Conservation (phyloP, 768 basidiomycete genomes). For the Tulasnella calospora region DNA sequence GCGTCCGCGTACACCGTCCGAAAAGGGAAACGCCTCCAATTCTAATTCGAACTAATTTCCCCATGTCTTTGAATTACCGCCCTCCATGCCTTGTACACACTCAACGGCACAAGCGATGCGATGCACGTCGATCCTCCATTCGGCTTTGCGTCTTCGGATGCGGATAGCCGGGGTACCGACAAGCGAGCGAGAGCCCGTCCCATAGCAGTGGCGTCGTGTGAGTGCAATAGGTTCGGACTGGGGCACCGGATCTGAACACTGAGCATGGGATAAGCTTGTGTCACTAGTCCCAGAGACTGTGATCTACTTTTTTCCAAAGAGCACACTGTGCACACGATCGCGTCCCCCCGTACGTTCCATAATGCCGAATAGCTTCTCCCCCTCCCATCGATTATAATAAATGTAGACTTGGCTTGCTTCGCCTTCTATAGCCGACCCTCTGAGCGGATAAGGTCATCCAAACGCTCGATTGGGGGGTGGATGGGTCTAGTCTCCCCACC, state of each 20-base stretch:
- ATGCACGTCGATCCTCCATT: not conserved
- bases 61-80: not conserved
- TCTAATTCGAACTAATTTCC: not conserved
- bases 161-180: not conserved
- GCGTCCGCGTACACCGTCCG: not conserved
- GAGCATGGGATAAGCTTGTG: not conserved
- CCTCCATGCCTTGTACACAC: not conserved
- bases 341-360: constrained; percentile 1
- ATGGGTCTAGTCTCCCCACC: not conserved
- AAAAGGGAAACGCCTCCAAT: not conserved
- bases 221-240: not conserved
- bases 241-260: not conserved
- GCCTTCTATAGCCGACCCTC: not conserved
- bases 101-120: not conserved
- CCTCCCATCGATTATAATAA: constrained; percentile 2
- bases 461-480: constrained; percentile 3
- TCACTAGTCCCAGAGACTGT: not conserved
- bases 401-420: constrained; percentile 1
- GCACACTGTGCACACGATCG: not conserved
- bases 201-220: not conserved
- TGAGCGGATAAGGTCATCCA: not conserved
- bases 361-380: not conserved
- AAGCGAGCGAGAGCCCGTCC: not conserved
- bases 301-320: too few species aligned
- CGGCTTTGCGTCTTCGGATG: not conserved